Conservation (phyloP, 2,329 filamentous ascomycete genomes). For the Paecilomyces dactylethromorphus region DNA sequence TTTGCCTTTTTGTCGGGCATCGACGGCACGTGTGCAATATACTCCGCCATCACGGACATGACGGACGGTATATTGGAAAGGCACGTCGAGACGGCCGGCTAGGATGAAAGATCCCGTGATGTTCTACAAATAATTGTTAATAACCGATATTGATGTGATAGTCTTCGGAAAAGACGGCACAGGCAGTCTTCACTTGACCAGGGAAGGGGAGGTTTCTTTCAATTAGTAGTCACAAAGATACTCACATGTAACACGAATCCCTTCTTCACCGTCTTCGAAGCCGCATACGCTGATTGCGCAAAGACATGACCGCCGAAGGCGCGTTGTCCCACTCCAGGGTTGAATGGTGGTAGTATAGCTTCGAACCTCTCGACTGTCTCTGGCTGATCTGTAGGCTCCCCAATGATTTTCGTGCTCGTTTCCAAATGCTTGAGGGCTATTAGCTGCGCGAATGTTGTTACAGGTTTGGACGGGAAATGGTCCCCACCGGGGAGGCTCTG, state of each 20-base stretch:
- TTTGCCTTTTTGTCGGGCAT: slow-evolving; percentile 43
- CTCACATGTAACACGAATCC: slow-evolving; percentile 48
- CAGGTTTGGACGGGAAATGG: background rate
- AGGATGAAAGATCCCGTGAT: slow-evolving; percentile 49
- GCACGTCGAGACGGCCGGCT: slow-evolving; percentile 39
- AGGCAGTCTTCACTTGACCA: background rate
- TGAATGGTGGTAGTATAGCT: slow-evolving; percentile 23
- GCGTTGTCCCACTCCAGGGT: slow-evolving; percentile 33
- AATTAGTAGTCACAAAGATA: background rate
- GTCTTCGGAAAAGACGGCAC: background rate
- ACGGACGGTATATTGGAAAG: slow-evolving; percentile 47
- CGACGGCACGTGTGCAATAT: slow-evolving; percentile 47
- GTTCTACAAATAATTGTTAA: slow-evolving; percentile 27
- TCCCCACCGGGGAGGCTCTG: background rate
- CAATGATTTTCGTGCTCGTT: slow-evolving; percentile 2
- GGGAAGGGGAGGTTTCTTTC: background rate
- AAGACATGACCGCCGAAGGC: slow-evolving; percentile 52
- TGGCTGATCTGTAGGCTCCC: slow-evolving; percentile 5
- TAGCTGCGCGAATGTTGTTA: slow-evolving; percentile 19
- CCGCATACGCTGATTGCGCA: slow-evolving; percentile 52
- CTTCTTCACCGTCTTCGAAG: slow-evolving; percentile 45
- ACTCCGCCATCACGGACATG: slow-evolving; percentile 46
- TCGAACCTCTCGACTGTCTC: slow-evolving; percentile 25
- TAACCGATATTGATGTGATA: background rate
- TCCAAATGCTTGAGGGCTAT: slow-evolving; percentile 25